Evolutionary conservation across 2,329 filamentous ascomycete species (phyloP).

Genomic region (Microsporum canis): DNA sequence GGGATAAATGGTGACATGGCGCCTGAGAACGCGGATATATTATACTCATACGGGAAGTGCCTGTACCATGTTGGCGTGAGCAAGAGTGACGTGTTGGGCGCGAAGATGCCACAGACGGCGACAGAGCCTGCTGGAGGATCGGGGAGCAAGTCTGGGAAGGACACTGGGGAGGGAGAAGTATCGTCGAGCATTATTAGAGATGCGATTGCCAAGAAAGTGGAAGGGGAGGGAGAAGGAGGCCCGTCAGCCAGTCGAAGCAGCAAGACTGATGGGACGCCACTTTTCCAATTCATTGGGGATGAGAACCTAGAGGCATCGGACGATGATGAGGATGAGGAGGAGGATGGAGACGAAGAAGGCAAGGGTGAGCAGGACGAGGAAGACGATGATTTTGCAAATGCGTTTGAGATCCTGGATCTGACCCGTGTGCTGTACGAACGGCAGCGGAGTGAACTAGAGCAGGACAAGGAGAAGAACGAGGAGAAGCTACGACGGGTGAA

Average conservation of each 20-base stretch:
- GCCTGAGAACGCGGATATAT: constrained; percentile 79
- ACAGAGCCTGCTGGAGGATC: constrained; percentile 35
- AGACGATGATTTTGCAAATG: constrained; percentile 53
- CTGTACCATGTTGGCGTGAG: constrained; percentile 87
- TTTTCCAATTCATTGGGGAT: constrained; percentile 88
- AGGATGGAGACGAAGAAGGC: constrained; percentile 35
- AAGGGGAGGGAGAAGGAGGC: neutral
- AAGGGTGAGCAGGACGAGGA: constrained; percentile 41
- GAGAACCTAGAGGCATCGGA: constrained; percentile 85
- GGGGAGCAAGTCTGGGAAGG: constrained; percentile 22
- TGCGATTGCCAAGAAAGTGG: constrained; percentile 13
- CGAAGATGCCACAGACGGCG: constrained; percentile 54
- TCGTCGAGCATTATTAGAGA: constrained; percentile 3
- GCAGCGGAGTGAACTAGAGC: constrained; percentile 43
- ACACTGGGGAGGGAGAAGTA: constrained; percentile 19
- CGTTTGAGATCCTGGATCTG: constrained; percentile 53
- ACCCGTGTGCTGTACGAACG: constrained; percentile 48
- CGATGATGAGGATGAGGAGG: constrained; percentile 50
- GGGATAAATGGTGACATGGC: constrained; percentile 86
- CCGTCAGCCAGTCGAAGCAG: constrained; percentile 7
- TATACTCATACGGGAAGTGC: constrained; percentile 88
- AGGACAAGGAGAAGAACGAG: constrained; percentile 30
- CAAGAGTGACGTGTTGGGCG: constrained; percentile 89
- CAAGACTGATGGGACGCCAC: constrained; percentile 33
- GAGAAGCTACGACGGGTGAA: constrained; percentile 51